Base-by-base conservation (phyloP, 1,139 yeast genomes). In the Sugiyamaella xylanicola region DNA sequence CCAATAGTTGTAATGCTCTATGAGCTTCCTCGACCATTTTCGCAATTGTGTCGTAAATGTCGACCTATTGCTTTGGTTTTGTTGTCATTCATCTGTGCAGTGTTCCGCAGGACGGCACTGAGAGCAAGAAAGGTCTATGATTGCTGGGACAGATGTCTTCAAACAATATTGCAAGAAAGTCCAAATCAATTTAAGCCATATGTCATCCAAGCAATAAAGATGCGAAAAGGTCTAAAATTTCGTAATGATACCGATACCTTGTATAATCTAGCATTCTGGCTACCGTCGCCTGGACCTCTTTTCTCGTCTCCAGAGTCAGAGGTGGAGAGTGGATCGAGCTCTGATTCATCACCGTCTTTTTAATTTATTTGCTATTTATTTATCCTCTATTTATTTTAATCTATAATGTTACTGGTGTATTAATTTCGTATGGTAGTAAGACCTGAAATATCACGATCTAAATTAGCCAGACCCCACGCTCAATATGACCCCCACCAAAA, bases 61-160 rank as follows among this genome's bases (percentile, higher is more conserved):
- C 53, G 54, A 8, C 53, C 56, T 3, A 16, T 49, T 8, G 53
- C 56, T 4, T 40, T 54, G 15, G 22, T 54, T 13, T 43, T 54
- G 1, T 46, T 48, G 11, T 27, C 39, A 7, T 41, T 43, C 19
- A 37, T 53, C 22, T 43, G 53, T 35, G 48, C 46, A 11, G 15
- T 53, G 16, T 37, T 42, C 25, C 43, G 53, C 27, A 36, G 49
- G 20, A 48, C 48, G 21, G 40, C 44, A 4, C 29, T 53, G 15
- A 32, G 53, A 17, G 41, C 27, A 8, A 27, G 56, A 21, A 36
- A 15, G 13, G 21, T n/a, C 2, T 37, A 20, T 19, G 56, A 53
- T 22, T 16, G 37, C 9, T 53, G 53, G 53, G 56, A 53, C 27
- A 43, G 27, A 19, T 53, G 53, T 43, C 53, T 53, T 11, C 29